A percentile compares a stretch with the other conserved stretches of the same genome.
These are phyloP conservation scores for Pyracantha coccinea DNA, from an alignment of 331 rosid species.

Conservation along the genomic window DNA sequence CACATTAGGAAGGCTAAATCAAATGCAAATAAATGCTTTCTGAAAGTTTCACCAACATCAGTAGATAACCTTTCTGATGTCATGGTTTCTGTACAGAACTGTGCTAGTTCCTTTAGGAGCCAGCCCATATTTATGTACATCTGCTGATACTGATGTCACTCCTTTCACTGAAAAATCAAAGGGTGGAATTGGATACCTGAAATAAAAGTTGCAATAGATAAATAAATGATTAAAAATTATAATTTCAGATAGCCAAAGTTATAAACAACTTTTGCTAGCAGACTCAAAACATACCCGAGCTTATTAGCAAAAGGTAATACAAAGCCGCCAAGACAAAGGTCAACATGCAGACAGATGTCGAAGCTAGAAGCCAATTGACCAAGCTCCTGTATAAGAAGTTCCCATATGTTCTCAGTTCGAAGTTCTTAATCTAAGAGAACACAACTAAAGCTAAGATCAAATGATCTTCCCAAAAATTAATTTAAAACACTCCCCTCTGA, in stretches of 20 bases:
- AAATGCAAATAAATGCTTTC: conserved; percentile 1
- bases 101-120: conserved; percentile 97
- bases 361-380: conserved; percentile 74
- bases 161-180: conserved; percentile 88
- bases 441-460: conserved; percentile 14
- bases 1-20: conserved; percentile 15
- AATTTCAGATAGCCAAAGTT: background rate
- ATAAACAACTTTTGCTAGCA: background rate
- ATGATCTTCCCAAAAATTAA: background rate
- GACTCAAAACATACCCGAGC: conserved; percentile 61
- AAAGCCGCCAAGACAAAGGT: conserved; percentile 94
- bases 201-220: conserved; percentile 5
- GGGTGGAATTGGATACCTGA: conserved; percentile 81
- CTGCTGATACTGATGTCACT: conserved; percentile 88
- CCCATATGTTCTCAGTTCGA: conserved; percentile 10
- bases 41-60: background rate
- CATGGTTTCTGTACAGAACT: conserved; percentile 82
- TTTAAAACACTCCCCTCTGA: background rate
- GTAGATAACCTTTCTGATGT: conserved; percentile 74
- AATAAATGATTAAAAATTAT: background rate
- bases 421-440: conserved; percentile 7
- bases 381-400: conserved; percentile 60
- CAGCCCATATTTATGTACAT: conserved; percentile 95
- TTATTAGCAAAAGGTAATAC: conserved; percentile 85
- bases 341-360: conserved; percentile 87